Base-by-base conservation (phyloP, 345 rosid genomes). In the Brassica juncea region DNA sequence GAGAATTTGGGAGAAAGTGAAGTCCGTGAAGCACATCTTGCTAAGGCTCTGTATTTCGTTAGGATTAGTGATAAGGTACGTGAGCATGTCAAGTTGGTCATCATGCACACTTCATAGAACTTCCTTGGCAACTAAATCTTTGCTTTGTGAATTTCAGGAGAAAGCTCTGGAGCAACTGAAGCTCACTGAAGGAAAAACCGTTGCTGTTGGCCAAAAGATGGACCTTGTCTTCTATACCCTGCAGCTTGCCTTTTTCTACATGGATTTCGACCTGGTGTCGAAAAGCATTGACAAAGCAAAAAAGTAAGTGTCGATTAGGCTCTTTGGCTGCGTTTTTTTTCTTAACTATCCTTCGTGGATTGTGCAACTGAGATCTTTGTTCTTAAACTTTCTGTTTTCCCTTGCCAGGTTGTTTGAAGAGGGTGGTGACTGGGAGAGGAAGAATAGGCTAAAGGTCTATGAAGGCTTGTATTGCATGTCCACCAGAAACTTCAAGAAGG, bases 361-460 rank as follows among this genome's bases (percentile, higher is more conserved):
- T 47, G n/a, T 6, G 63, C 37, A 66, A 6, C 3, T 34, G 42
- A 61, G 60, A 23, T 68, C 58, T 63, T 57, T 52, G 59, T 28
- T 31, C 39, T 55, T 23, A 76, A 14, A 59, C 52, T 57, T 59
- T 71, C 42, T 34, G 42, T 39, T 27, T 27, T 66, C 44, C 72
- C 59, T 42, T 80, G 79, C 37, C 84, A 96, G 99, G 77, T 89
- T 96, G 88, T 96, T 96, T 86, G 99, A 96, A 84, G 99, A 91
- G 85, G 99, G 99, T 82, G 99, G 98, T 84, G 99, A 96, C 70
- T 96, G 99, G 99, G 99, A 96, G 82, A 91, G 93, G 88, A 96
- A 96, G 89, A 96, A 96, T 77, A 87, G 97, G 44, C 85, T 96
- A 78, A 96, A 96, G 88, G 99, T 93, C 68, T 96, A 96, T 12